Base-by-base conservation (phyloP, 192 early-diverging fungal species). In the Umbelopsis sp. region DNA sequence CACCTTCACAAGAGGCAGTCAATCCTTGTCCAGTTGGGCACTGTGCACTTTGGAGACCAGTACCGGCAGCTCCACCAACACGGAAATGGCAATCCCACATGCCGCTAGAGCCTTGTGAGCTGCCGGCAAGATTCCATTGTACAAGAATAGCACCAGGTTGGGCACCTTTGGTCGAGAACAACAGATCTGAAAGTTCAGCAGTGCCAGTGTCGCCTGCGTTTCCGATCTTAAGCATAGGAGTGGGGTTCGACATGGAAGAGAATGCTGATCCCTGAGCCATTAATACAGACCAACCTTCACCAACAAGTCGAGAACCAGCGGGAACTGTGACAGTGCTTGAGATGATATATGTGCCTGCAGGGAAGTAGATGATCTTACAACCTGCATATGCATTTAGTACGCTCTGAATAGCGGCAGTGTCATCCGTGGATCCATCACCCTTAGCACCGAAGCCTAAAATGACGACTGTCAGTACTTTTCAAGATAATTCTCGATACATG, bases 341-440 rank as follows among this genome's bases (percentile, higher is more conserved):
- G 15, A 83, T 41, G 20, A 83, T 22, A 49, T 83, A 83, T 9
- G 55, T 48, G 15, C 81, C 81, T 46, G 66, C 67, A 58, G 69
- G 69, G 68, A 83, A 81, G 68, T 72, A 83, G 4, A 83, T 50
- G 48, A 83, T 74, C 46, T 70, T 70, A 30, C 74, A 75, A 8
- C 74, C 67, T 20, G 67, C 64, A 18, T 44, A 67, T 7, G 23
- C 6, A 25, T 70, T 74, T 20, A 82, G 22, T 2, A 66, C 69
- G 25, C 35, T 49, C 37, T 82, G 75, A 25, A 83, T 68, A 7
- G 73, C 79, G 0, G 49, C 72, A 3, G 81, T 82, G 51, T 83
- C 81, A 68, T 83, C 81, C 13, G 81, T 82, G 10, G 15, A n/a
- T 44, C 81, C 81, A 69, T 83, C 81, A 46, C 81, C 81, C 64